Percentiles rank a stretch among this genome's conserved stretches.
Evolutionary conservation across 495 filamentous ascomycete genomes (phyloP).

Genomic region (Margaritispora aquatica): DNA sequence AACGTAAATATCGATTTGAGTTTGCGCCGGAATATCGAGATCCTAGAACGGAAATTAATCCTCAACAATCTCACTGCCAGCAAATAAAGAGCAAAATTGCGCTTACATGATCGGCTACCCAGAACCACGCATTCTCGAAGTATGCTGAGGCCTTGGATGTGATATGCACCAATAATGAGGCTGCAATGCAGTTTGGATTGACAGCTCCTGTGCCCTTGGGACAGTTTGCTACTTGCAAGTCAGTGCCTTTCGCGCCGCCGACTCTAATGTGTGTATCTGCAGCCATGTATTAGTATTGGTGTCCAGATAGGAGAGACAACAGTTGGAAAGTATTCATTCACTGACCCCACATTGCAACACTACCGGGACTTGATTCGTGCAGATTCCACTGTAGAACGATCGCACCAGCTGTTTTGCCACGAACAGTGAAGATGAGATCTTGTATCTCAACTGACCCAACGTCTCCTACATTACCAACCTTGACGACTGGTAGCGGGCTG

Average conservation of each 20-base stretch:
- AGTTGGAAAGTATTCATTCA: constrained; percentile 15
- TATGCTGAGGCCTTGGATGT: constrained; percentile 41
- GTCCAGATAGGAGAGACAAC: background rate
- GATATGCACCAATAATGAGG: constrained; percentile 42
- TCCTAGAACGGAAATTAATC: no score
- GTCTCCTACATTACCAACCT: constrained; percentile 47
- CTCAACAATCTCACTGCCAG: no score
- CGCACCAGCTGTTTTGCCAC: constrained; percentile 10
- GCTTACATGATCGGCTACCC: constrained; percentile 44
- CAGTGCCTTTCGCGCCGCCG: constrained; percentile 32
- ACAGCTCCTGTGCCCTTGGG: constrained; percentile 14
- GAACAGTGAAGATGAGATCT: constrained; percentile 18
- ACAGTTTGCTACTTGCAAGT: constrained; percentile 33
- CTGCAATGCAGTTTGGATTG: constrained; percentile 38
- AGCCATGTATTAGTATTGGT: no score
- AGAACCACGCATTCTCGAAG: constrained; percentile 55
- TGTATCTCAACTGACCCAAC: constrained; percentile 41
- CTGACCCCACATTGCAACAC: constrained; percentile 29
- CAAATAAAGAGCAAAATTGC: background rate
- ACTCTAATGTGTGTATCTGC: constrained; percentile 37
- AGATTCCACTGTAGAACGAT: constrained; percentile 28
- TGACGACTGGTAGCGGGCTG: constrained; percentile 43
- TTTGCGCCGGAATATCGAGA: constrained; percentile 25
- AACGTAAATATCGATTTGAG: constrained; percentile 13
- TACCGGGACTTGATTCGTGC: background rate